Evolutionary conservation across 306 rosid species (phyloP), one percentile per base, ranked within the genome.

Genomic region (Fragaria iinumae): DNA sequence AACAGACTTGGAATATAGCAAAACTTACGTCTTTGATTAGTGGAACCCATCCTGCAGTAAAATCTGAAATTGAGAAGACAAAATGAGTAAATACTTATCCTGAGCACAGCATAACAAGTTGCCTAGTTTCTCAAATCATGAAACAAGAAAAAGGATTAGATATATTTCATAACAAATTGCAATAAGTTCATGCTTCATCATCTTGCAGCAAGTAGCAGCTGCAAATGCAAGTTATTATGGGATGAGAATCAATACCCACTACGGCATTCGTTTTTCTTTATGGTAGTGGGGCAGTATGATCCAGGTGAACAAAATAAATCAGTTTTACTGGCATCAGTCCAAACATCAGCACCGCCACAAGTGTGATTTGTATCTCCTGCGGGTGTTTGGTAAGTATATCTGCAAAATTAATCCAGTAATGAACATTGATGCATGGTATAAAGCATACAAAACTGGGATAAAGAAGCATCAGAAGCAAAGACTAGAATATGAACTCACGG

Each of bases 41-140:
- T 86, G n/a, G 92, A 72, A 74, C 97, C 97, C 96, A 16, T 86
- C 83, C 96, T 83, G 86, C 97, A 92, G 86, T 90, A 92, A 83
- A 80, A 84, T 77, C 97, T 92, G 89, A 82, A 85, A 86, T 75
- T 77, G 81, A 77, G 75, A 80, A 79, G 71, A 74, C 13, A 49
- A 79, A 76, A 75, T 77, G 38, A 86, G 84, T 79, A 12, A 77
- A 79, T 64, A 67, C 60, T 34, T 60, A 74, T 55, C 49, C 69
- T 68, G 82, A 83, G 57, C 17, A 74, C 20, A 25, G 8, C 67
- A 27, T 29, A 69, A 29, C 29, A 10, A 34, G 59, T 78, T 77
- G 72, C 74, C 71, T 48, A 50, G 23, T 38, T 27, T 14, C 63
- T 43, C 52, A 79, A 64, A 32, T 65, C 78, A 71, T 71, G 75